These are phyloP conservation scores for Zygosaccharomyces pseudobailii DNA, from an alignment of 1,139 yeast genomes.

Conservation along the genomic window DNA sequence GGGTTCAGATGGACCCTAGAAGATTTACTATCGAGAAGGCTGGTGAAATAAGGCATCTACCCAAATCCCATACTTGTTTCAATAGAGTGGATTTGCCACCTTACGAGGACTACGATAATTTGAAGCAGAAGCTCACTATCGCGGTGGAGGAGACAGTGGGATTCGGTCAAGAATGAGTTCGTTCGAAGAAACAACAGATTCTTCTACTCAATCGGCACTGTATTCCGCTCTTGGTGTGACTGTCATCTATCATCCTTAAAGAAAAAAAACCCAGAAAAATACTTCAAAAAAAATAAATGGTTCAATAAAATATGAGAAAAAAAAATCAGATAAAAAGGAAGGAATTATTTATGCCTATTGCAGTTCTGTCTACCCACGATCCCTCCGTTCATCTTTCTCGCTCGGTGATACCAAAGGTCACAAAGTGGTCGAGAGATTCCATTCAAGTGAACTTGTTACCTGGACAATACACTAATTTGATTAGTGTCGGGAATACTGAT, in stretches of 20 bases:
- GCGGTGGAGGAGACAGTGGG: slow-evolving; percentile 96
- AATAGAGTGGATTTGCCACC: slow-evolving; percentile 91
- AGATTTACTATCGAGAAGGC: slow-evolving; percentile 97
- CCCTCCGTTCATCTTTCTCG: not conserved
- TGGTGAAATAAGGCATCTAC: slow-evolving; percentile 88
- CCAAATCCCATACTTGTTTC: slow-evolving; percentile 94
- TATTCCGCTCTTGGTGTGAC: not conserved
- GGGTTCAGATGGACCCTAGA: slow-evolving; percentile 98
- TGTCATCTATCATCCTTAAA: not conserved
- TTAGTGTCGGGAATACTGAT: not conserved
- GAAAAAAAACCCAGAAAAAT: not conserved
- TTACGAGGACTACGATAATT: slow-evolving; percentile 65
- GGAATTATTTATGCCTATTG: not conserved
- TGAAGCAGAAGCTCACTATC: slow-evolving; percentile 74
- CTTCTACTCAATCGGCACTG: not conserved
- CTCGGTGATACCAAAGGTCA: not conserved
- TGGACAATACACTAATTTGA: not conserved
- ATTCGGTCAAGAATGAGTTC: slow-evolving; percentile 80
- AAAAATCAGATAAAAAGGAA: not conserved
- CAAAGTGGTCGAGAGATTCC: not conserved
- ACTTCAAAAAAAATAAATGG: not conserved
- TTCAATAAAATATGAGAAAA: not conserved
- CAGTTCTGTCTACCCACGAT: not conserved
- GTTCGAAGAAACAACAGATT: not conserved
- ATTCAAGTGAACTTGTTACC: not conserved